Percentiles rank a stretch among this genome's conserved stretches.
These are phyloP conservation scores for Pseudophaeomoniella oleicola DNA, from an alignment of 2,329 filamentous ascomycete genomes.

Conservation along the genomic window DNA sequence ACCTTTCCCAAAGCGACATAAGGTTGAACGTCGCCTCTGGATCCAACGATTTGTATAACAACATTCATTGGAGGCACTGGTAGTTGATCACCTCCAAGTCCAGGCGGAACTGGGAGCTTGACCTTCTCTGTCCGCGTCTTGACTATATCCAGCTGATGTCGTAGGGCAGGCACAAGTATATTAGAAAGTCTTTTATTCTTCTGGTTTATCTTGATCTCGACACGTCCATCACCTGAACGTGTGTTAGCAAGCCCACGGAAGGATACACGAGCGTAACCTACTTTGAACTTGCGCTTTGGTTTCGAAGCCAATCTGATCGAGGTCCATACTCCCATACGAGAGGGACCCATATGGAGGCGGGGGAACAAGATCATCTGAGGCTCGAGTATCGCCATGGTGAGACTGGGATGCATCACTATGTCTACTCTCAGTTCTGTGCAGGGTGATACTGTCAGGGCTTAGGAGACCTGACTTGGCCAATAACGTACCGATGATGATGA, in stretches of 20 bases:
- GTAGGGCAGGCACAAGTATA: slow-evolving; percentile 50
- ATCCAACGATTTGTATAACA: slow-evolving; percentile 62
- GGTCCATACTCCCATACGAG: slow-evolving; percentile 45
- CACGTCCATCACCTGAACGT: slow-evolving; percentile 58
- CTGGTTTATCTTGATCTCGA: slow-evolving; percentile 68
- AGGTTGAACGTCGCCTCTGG: slow-evolving; percentile 61
- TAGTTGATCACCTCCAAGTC: slow-evolving; percentile 50
- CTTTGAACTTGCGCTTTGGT: slow-evolving; percentile 46
- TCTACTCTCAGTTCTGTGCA: too few species aligned
- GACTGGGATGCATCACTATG: too few species aligned
- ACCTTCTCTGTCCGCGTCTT: slow-evolving; percentile 33
- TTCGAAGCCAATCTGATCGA: slow-evolving; percentile 48
- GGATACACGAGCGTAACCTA: too few species aligned
- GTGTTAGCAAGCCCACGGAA: slow-evolving; percentile 3
- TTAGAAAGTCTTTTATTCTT: slow-evolving; percentile 51
- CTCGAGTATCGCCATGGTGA: too few species aligned
- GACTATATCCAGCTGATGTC: slow-evolving; percentile 35
- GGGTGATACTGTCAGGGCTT: too few species aligned
- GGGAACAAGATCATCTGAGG: slow-evolving; percentile 10
- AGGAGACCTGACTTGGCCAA: too few species aligned
- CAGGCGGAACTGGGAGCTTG: slow-evolving; percentile 53
- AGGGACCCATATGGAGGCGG: slow-evolving; percentile 12
- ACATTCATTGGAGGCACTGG: slow-evolving; percentile 50
- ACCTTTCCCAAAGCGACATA: slow-evolving; percentile 56
- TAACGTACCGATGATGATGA: too few species aligned